A percentile compares a stretch with the other conserved stretches of the same genome.
Conservation (phyloP, 1,139 yeast species). For the Debaryomyces sp. region DNA sequence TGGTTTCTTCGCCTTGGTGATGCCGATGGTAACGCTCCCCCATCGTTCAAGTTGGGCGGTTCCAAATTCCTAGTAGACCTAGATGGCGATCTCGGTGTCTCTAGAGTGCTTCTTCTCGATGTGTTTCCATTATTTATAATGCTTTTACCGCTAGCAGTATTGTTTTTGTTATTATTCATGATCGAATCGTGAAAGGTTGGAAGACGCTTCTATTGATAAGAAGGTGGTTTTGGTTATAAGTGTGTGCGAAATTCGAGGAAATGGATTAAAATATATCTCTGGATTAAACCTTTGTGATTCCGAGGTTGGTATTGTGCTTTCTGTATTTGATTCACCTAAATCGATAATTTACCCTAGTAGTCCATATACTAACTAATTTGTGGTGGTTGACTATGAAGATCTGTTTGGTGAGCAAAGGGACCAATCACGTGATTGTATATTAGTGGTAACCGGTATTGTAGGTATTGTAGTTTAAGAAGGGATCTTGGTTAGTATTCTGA, state of each 20-base stretch:
- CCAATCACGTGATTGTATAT: not conserved
- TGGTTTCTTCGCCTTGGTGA: constrained; percentile 45
- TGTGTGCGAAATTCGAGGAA: not conserved
- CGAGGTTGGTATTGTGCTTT: not conserved
- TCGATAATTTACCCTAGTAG: not conserved
- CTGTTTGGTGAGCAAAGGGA: not conserved
- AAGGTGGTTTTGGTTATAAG: not conserved
- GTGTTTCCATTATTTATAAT: not conserved
- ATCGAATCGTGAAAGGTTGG: not conserved
- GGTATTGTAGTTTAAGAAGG: not conserved
- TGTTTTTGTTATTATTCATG: constrained; percentile 1
- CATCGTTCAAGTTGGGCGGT: constrained; percentile 35
- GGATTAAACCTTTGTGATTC: not conserved
- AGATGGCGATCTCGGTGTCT: constrained; percentile 46
- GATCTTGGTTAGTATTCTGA: not conserved
- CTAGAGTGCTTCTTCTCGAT: constrained; percentile 19
- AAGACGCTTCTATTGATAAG: not conserved
- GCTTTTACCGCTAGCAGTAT: not conserved
- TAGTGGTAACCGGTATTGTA: not conserved
- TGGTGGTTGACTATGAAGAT: not conserved
- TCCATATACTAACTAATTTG: not conserved
- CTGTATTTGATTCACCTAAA: not conserved
- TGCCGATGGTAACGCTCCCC: constrained; percentile 27
- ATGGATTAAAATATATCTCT: not conserved
- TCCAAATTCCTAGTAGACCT: constrained; percentile 39